Conservation (phyloP, 1,284 basidiomycete genomes). For the Heterobasidion irregulare region DNA sequence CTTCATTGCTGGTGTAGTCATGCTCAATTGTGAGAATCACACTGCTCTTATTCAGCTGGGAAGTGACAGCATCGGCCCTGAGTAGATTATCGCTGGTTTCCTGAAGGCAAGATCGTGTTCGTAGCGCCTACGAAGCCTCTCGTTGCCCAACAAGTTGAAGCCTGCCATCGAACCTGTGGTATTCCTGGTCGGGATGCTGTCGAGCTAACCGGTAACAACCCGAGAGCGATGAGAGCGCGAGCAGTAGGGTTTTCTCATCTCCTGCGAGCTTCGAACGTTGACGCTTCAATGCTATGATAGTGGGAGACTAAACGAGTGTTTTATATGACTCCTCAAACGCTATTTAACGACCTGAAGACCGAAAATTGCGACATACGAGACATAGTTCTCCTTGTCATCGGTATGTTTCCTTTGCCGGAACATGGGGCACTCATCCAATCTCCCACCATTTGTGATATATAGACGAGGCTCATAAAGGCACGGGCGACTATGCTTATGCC, state of each 20-base stretch:
- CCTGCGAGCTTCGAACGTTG: neutral
- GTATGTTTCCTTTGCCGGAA: slow-evolving; percentile 24
- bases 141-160: slow-evolving; percentile 90
- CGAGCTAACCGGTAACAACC: slow-evolving; percentile 79
- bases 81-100: slow-evolving; percentile 88
- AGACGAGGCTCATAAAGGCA: slow-evolving; percentile 97
- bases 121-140: slow-evolving; percentile 95
- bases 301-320: slow-evolving; percentile 88
- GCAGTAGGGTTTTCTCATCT: slow-evolving; percentile 39
- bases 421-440: neutral
- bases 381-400: slow-evolving; percentile 78
- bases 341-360: slow-evolving; percentile 79
- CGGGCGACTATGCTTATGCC: slow-evolving; percentile 90
- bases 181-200: slow-evolving; percentile 84
- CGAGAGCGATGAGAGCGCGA: slow-evolving; percentile 40
- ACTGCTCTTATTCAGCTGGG: neutral
- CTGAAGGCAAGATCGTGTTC: slow-evolving; percentile 89
- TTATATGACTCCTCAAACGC: slow-evolving; percentile 97
- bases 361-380: slow-evolving; percentile 74
- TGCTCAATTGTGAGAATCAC: slow-evolving; percentile 74
- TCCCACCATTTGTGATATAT: neutral
- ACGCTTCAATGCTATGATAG: slow-evolving; percentile 24
- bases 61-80: neutral
- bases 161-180: slow-evolving; percentile 91
- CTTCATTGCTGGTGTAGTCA: slow-evolving; percentile 95